Conservation (phyloP, 495 filamentous ascomycete genomes). For the Penicillium fimorum region DNA sequence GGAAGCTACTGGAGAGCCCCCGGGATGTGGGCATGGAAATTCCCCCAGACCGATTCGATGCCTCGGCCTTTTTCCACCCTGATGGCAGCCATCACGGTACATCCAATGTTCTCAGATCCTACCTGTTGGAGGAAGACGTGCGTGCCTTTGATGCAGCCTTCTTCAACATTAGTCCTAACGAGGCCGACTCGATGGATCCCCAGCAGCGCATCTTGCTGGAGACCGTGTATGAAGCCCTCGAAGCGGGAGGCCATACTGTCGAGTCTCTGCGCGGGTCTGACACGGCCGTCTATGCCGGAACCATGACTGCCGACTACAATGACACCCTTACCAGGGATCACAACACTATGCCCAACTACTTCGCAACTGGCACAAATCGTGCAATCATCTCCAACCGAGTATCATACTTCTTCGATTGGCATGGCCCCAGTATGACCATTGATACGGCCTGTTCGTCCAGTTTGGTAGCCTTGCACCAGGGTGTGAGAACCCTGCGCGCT, state of each 20-base stretch:
- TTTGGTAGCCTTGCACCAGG: constrained; percentile 45
- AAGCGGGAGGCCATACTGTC: neutral
- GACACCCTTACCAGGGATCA: neutral
- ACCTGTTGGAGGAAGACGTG: constrained; percentile 4
- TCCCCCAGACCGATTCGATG: too few relatives aligned
- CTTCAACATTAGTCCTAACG: constrained; percentile 1
- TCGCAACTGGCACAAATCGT: neutral
- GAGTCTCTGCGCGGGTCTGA: neutral
- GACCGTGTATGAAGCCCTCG: constrained; percentile 15
- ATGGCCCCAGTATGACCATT: constrained; percentile 46
- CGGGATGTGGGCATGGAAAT: too few relatives aligned
- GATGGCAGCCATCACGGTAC: constrained; percentile 3
- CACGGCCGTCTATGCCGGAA: neutral
- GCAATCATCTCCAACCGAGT: constrained; percentile 30
- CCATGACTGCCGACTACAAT: neutral
- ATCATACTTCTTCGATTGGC: constrained; percentile 47
- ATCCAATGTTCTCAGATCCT: neutral
- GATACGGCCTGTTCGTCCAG: constrained; percentile 53
- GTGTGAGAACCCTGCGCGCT: constrained; percentile 11
- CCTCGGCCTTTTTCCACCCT: constrained; percentile 1
- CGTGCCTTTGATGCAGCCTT: neutral
- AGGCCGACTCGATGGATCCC: constrained; percentile 9
- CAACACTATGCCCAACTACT: neutral
- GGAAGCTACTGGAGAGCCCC: too few relatives aligned
- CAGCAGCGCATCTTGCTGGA: constrained; percentile 16